These are phyloP conservation scores for Dichotomopilus funicola DNA, from an alignment of 2,329 filamentous ascomycete species.

Conservation along the genomic window DNA sequence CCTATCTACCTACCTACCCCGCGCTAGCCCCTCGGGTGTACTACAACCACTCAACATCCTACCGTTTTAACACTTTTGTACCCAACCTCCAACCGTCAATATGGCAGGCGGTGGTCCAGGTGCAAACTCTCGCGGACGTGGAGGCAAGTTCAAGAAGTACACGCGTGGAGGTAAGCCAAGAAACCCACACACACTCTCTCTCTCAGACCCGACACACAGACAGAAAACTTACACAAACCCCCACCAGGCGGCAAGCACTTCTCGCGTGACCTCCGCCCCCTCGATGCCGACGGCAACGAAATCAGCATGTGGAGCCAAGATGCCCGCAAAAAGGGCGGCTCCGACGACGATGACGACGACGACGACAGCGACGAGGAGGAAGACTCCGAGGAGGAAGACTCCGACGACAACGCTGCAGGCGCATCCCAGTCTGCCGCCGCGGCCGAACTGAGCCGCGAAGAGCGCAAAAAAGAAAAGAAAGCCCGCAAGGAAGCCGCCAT, in stretches of 20 bases:
- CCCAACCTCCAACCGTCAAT: constrained; percentile 24
- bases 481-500: constrained; percentile 87
- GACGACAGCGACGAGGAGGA: constrained; percentile 43
- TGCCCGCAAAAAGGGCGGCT: constrained; percentile 29
- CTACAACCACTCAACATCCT: not conserved
- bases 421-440: constrained; percentile 32
- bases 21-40: not conserved
- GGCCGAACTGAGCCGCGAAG: constrained; percentile 65
- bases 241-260: constrained; percentile 83
- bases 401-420: constrained; percentile 43
- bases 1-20: constrained; percentile 8
- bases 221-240: not conserved
- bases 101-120: constrained; percentile 44
- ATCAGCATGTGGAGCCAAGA: constrained; percentile 79
- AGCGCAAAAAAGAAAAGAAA: constrained; percentile 81
- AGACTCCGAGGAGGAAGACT: constrained; percentile 38
- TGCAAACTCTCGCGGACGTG: constrained; percentile 63
- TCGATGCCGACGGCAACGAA: constrained; percentile 84
- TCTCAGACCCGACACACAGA: too few relatives aligned
- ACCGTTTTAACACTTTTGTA: not conserved
- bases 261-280: constrained; percentile 80
- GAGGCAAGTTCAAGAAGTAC: constrained; percentile 91
- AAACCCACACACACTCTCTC: too few relatives aligned
- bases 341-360: constrained; percentile 27
- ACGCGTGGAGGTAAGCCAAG: constrained; percentile 70